Conservation (phyloP, 495 filamentous ascomycete genomes). For the Xylaria sp. region DNA sequence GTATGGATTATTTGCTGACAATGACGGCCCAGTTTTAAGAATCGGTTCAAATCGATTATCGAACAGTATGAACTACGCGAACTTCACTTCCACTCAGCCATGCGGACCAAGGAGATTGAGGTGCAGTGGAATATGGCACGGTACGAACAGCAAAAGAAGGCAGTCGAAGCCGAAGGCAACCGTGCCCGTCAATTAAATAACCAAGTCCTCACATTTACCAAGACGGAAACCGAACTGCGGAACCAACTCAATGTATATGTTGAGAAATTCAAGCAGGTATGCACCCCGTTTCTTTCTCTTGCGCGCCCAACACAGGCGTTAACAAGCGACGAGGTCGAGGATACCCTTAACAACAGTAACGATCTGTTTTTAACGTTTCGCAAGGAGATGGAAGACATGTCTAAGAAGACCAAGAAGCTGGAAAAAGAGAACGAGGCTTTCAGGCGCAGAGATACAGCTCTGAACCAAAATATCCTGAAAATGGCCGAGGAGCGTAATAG, state of each 20-base stretch:
- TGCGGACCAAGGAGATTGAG: constrained; percentile 95
- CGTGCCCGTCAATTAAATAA: constrained; percentile 83
- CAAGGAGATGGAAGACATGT: constrained; percentile 99
- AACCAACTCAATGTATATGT: constrained; percentile 98
- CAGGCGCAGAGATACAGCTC: constrained; percentile 90
- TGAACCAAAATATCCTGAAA: constrained; percentile 92
- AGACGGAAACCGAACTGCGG: constrained; percentile 91
- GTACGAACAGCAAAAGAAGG: constrained; percentile 86
- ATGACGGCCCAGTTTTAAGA: constrained; percentile 69
- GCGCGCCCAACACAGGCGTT: constrained; percentile 38
- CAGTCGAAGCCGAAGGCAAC: constrained; percentile 77
- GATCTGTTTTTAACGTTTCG: constrained; percentile 97
- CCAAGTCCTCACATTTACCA: constrained; percentile 94
- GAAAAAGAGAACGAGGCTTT: constrained; percentile 95
- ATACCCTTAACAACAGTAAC: constrained; percentile 98
- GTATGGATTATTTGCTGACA: constrained; percentile 35
- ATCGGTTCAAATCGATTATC: constrained; percentile 89
- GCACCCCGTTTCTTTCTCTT: constrained; percentile 44
- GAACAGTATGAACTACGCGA: constrained; percentile 97
- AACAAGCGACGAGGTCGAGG: constrained; percentile 79
- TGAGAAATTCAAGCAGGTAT: constrained; percentile 99
- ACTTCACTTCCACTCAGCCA: constrained; percentile 84
- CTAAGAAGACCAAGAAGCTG: constrained; percentile 96
- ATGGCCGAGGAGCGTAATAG: constrained; percentile 96
- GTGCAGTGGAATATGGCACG: constrained; percentile 87